Base-by-base conservation (phyloP, 495 filamentous ascomycete species). In the Aspergillus baeticus region DNA sequence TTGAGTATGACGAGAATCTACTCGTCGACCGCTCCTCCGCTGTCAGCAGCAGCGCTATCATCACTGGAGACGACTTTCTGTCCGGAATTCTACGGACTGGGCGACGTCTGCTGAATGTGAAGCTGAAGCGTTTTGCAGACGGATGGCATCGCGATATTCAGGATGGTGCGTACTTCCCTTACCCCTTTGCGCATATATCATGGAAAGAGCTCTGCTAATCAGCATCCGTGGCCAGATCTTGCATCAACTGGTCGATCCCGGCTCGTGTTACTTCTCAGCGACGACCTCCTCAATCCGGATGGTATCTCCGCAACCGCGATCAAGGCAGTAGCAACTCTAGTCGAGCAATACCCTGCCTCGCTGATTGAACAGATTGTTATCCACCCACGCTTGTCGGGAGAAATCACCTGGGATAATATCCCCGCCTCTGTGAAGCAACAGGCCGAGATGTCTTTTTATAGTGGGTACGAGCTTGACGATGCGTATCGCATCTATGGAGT, bases 401-500 rank as follows among this genome's bases (percentile, higher is more conserved):
- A 80, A 0, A 73, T 79, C 11, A 76, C 81, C 53, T 74, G 87
- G 57, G 59, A 78, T n/a, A 80, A 85, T 42, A 45, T 45, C 42
- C 42, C 42, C 21, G 6, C 20, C 23, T 45, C 20, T 26, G 42
- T 86, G 47, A 83, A 83, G 58, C 73, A 81, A 3, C 83, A 76
- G 37, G 74, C 81, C 17, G 68, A 80, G 55, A 76, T 78, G 56
- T 63, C 63, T 0, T 84, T 85, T 2, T 87, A 83, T 72, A 83
- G 85, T 56, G 88, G 87, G 49, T 72, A 78, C 22, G 42, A 45
- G 83, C 83, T 89, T 11, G 87, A 81, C 4, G 42, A 45, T 11
- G 42, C 22, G 74, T 88, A 90, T 61, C 69, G 71, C 26, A 77
- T 73, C 4, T 87, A 81, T 47, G 88, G 84, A 0, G 77, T 91